A percentile compares a stretch with the other conserved stretches of the same genome.
phyloP scores from a whole-genome alignment of 169 alveolate genomes.

The Cryptosporidium canis region DNA sequence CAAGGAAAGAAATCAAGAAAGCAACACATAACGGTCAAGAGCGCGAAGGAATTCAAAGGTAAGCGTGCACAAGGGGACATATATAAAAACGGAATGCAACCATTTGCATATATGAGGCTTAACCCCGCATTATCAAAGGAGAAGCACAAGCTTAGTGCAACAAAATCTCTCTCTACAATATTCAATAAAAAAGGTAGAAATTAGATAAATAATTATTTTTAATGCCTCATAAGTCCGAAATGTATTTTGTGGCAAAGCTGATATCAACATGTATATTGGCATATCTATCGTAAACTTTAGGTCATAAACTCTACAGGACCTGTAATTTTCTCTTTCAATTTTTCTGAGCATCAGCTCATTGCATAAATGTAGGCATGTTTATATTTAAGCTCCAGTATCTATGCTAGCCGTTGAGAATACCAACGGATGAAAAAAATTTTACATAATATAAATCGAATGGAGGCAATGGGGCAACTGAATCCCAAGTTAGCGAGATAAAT shows the following conservation, averaged over 20 bases:
- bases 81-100: constrained; percentile 32
- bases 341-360: too few species aligned
- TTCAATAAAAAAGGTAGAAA: constrained; percentile 4
- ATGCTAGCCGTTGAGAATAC: background rate
- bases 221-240: background rate
- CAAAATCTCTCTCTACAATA: constrained; percentile 8
- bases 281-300: too few species aligned
- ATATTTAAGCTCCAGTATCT: background rate
- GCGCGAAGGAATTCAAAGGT: constrained; percentile 38
- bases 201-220: background rate
- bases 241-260: background rate
- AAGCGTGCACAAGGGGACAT: constrained; percentile 37
- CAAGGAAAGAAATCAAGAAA: background rate
- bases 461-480: background rate
- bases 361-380: too few species aligned
- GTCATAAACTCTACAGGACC: too few species aligned
- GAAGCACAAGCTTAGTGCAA: constrained; percentile 36
- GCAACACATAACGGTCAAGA: constrained; percentile 38
- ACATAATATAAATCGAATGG: background rate
- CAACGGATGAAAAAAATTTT: background rate
- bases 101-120: constrained; percentile 62
- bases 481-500: background rate
- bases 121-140: constrained; percentile 55
- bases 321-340: too few species aligned
- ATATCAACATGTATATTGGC: too few species aligned